Evolutionary conservation across 176 grass and related monocot genomes (phyloP).

Genomic region (Oryza brachyantha): DNA sequence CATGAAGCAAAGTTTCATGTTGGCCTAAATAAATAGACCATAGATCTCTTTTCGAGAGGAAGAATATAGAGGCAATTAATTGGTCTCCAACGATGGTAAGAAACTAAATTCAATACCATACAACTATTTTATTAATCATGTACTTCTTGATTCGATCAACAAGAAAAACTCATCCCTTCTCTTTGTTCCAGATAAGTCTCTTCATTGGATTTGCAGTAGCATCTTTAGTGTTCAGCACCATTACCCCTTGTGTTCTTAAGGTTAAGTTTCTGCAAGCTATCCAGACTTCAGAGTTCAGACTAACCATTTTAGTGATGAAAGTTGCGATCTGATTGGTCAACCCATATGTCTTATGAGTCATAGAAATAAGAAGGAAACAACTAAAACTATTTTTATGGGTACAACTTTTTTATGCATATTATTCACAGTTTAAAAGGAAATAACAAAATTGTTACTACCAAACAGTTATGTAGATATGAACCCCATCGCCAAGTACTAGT

Average conservation of each 20-base stretch:
- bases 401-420: too few relatives aligned
- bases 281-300: not conserved
- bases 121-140: not conserved
- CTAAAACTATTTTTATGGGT: too few relatives aligned
- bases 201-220: slow-evolving; percentile 29
- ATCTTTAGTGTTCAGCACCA: slow-evolving; percentile 4
- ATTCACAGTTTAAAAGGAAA: not conserved
- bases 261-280: not conserved
- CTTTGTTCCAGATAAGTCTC: slow-evolving; percentile 21
- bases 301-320: not conserved
- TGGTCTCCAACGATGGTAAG: slow-evolving; percentile 40
- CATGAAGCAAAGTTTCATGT: not conserved
- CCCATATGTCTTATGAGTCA: too few relatives aligned
- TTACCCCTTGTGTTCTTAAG: slow-evolving; percentile 19
- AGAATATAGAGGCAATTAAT: slow-evolving; percentile 25
- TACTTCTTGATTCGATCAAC: not conserved
- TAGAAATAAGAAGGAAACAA: too few relatives aligned
- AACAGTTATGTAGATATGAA: not conserved
- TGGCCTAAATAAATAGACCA: not conserved
- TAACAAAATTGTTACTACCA: not conserved
- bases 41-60: slow-evolving; percentile 31
- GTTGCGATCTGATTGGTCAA: too few relatives aligned
- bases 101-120: not conserved
- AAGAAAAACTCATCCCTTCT: not conserved
- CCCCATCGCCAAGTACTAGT: not conserved